Conservation (phyloP, 345 rosid genomes). For the Euphorbia pulcherrima region DNA sequence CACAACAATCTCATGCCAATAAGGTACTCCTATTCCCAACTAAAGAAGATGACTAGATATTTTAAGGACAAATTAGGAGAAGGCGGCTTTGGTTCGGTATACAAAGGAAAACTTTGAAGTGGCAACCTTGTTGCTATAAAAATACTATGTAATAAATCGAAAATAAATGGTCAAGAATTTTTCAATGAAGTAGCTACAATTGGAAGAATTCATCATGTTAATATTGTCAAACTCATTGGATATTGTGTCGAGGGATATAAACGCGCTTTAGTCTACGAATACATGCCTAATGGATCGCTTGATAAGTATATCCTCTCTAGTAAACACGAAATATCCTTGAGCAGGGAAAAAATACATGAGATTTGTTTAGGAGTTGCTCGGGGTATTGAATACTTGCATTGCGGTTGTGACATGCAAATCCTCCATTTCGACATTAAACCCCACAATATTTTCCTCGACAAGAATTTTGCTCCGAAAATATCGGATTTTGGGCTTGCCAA, state of each 20-base stretch:
- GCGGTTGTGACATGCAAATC: constrained; percentile 22
- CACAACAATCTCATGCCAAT: constrained; percentile 10
- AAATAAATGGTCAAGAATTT: constrained; percentile 6
- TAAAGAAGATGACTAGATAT: constrained; percentile 5
- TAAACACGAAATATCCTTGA: background rate
- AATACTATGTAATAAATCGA: constrained; percentile 8
- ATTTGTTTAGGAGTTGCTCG: constrained; percentile 16
- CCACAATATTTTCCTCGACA: constrained; percentile 5
- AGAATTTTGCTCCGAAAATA: constrained; percentile 19
- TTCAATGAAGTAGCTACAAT: constrained; percentile 14
- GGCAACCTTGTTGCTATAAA: constrained; percentile 10
- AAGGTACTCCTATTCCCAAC: constrained; percentile 12
- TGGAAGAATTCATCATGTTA: constrained; percentile 13
- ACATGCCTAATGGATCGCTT: constrained; percentile 17
- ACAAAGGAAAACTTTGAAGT: constrained; percentile 11
- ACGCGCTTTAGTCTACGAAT: constrained; percentile 9
- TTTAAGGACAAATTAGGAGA: constrained; percentile 17
- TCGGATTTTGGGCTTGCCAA: constrained; percentile 25
- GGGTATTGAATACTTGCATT: constrained; percentile 16
- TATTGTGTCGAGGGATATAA: constrained; percentile 7
- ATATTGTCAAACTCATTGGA: constrained; percentile 11
- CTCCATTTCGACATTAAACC: constrained; percentile 12
- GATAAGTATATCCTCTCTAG: constrained; percentile 2
- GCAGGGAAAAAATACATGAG: constrained; percentile 11
- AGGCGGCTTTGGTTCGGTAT: constrained; percentile 11